Evolutionary conservation across 2,329 filamentous ascomycete species (phyloP).

Genomic region (Keithomyces neogunnii): DNA sequence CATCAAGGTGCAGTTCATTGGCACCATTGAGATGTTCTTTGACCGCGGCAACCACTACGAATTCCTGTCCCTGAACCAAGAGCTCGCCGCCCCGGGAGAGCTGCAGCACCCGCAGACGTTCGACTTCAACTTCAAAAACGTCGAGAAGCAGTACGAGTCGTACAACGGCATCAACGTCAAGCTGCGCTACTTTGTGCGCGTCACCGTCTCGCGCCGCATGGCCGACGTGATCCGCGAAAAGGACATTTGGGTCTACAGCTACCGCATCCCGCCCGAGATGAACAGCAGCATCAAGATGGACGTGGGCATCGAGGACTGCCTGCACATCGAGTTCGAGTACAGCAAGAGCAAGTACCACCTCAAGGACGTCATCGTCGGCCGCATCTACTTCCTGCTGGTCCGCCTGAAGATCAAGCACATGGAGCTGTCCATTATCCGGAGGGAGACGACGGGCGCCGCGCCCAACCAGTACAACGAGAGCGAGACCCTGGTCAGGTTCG

Average conservation of each 20-base stretch:
- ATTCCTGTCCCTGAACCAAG: slow-evolving; percentile 93
- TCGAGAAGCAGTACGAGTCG: slow-evolving; percentile 99
- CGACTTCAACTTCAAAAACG: slow-evolving; percentile 99
- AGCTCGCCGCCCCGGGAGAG: slow-evolving; percentile 92
- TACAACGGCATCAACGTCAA: slow-evolving; percentile 99
- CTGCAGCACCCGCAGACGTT: slow-evolving; percentile 98
- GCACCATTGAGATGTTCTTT: slow-evolving; percentile 99
- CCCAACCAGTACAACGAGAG: slow-evolving; percentile 99
- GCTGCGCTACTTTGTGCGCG: slow-evolving; percentile 94
- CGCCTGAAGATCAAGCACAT: slow-evolving; percentile 99
- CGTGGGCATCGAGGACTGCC: slow-evolving; percentile 96
- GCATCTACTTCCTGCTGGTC: slow-evolving; percentile 97
- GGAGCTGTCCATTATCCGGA: slow-evolving; percentile 94
- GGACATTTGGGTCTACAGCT: slow-evolving; percentile 99
- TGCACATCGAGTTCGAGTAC: slow-evolving; percentile 99
- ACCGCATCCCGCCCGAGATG: slow-evolving; percentile 94
- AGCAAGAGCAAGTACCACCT: slow-evolving; percentile 98
- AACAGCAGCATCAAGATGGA: slow-evolving; percentile 99
- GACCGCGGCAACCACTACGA: slow-evolving; percentile 99
- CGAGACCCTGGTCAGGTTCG: slow-evolving; percentile 93
- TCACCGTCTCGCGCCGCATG: slow-evolving; percentile 95
- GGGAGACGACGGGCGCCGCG: slow-evolving; percentile 91
- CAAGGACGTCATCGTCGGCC: slow-evolving; percentile 96
- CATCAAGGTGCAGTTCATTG: slow-evolving; percentile 99
- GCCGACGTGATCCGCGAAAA: slow-evolving; percentile 97